Conservation (phyloP, 495 filamentous ascomycete species). For the Penicillium psychrofluorescens region DNA sequence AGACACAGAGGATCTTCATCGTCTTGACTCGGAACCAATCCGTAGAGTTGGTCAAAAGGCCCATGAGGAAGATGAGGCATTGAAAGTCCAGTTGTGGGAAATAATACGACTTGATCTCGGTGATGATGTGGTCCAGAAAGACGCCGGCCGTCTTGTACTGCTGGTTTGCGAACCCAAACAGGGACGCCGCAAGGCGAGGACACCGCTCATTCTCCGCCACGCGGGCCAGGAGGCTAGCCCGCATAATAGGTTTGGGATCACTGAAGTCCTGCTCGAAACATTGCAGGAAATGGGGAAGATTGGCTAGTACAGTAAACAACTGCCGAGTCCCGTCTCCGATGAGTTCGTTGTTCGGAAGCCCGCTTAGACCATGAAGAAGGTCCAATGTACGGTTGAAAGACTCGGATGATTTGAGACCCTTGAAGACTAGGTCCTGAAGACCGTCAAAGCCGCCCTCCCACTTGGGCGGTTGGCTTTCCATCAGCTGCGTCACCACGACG, state of each 20-base stretch:
- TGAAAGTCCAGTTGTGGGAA: slow-evolving; percentile 79
- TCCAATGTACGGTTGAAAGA: slow-evolving; percentile 71
- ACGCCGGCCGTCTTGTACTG: slow-evolving; percentile 66
- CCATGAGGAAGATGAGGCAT: slow-evolving; percentile 83
- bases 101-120: slow-evolving; percentile 69
- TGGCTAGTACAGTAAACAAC: slow-evolving; percentile 78
- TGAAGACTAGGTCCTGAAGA: slow-evolving; percentile 77
- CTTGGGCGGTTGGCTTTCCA: slow-evolving; percentile 69
- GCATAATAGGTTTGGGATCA: slow-evolving; percentile 47
- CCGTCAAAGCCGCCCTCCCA: slow-evolving; percentile 92
- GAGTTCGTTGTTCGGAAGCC: slow-evolving; percentile 70
- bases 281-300: slow-evolving; percentile 80
- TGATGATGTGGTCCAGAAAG: slow-evolving; percentile 68
- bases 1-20: slow-evolving; percentile 78
- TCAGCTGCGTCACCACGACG: slow-evolving; percentile 56
- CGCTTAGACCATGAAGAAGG: slow-evolving; percentile 68
- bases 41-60: slow-evolving; percentile 78
- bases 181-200: slow-evolving; percentile 38
- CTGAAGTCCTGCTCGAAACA: slow-evolving; percentile 61
- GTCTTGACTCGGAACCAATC: slow-evolving; percentile 87
- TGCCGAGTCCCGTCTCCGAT: slow-evolving; percentile 76
- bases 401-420: slow-evolving; percentile 80
- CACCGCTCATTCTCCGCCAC: slow-evolving; percentile 62
- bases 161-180: slow-evolving; percentile 63
- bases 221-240: slow-evolving; percentile 60